phyloP scores from a whole-genome alignment of 805 yeast genomes.

The Torulaspora delbrueckii region DNA sequence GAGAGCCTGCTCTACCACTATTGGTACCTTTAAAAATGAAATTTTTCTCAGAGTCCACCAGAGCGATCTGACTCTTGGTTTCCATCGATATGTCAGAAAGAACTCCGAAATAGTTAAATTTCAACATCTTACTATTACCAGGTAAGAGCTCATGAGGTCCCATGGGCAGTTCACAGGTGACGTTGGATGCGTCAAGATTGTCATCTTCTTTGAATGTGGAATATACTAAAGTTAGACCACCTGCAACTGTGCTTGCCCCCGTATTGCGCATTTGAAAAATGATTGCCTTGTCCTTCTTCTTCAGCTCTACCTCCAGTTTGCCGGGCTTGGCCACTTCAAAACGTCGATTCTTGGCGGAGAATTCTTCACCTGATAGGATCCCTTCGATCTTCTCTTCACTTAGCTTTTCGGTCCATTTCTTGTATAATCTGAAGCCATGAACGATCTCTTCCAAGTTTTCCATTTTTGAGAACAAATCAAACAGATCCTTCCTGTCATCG shows the following conservation, averaged over 20 bases:
- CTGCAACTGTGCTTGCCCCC: conserved; percentile 11
- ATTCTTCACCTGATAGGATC: not conserved
- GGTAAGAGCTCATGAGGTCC: conserved; percentile 23
- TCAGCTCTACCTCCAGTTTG: conserved; percentile 9
- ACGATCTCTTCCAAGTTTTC: conserved; percentile 20
- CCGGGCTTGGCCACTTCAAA: not conserved
- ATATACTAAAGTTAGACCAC: conserved; percentile 13
- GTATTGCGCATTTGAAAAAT: conserved; percentile 16
- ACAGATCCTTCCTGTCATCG: conserved; percentile 16
- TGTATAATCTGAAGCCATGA: conserved; percentile 18
- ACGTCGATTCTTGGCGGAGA: not conserved
- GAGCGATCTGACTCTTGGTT: conserved; percentile 14
- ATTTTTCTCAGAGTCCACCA: conserved; percentile 12
- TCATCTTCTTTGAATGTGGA: conserved; percentile 7
- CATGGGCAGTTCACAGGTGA: conserved; percentile 18
- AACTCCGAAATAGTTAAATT: conserved; percentile 15
- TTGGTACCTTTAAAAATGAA: conserved; percentile 10
- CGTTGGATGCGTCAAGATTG: not conserved
- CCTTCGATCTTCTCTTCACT: conserved; percentile 12
- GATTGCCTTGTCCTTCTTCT: conserved; percentile 18
- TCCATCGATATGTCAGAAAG: conserved; percentile 11
- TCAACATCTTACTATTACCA: conserved; percentile 15
- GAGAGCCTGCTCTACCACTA: conserved; percentile 1
- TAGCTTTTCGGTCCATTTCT: conserved; percentile 11
- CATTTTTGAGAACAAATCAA: conserved; percentile 26